A percentile compares a stretch with the other conserved stretches of the same genome.
phyloP scores from a whole-genome alignment of 2,329 filamentous ascomycete genomes.

The Colletotrichum sp. region DNA sequence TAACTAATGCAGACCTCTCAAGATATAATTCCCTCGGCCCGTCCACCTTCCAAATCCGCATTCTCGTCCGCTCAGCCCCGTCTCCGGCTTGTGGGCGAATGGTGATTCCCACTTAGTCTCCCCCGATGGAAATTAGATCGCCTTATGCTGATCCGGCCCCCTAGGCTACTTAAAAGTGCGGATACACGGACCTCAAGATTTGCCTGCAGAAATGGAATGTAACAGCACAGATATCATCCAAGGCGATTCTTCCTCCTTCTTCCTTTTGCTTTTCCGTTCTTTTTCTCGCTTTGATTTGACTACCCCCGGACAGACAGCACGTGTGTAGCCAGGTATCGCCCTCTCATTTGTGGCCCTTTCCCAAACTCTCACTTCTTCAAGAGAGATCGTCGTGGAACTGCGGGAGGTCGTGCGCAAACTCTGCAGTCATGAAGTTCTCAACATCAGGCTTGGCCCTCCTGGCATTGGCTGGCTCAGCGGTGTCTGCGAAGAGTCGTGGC shows the following conservation, averaged over 20 bases:
- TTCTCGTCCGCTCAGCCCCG: not conserved
- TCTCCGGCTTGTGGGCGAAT: not conserved
- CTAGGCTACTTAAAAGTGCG: not conserved
- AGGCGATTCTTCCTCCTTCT: not conserved
- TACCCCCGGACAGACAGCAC: not conserved
- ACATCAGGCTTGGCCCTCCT: not conserved
- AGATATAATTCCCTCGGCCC: not conserved
- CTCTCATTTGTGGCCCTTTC: not conserved
- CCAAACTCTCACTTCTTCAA: not conserved
- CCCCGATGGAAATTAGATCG: not conserved
- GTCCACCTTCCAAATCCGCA: not conserved
- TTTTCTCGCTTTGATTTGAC: not conserved
- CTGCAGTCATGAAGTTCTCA: conserved; percentile 4
- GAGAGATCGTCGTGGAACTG: not conserved
- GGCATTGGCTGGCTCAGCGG: not conserved
- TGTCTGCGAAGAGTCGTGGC: not conserved
- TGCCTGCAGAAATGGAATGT: not conserved
- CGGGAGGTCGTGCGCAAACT: not conserved
- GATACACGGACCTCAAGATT: not conserved
- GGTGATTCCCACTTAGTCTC: not conserved
- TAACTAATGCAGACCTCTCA: not conserved
- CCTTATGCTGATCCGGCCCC: not conserved
- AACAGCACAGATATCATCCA: not conserved
- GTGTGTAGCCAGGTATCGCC: not conserved
- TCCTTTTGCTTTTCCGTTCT: not conserved